Evolutionary conservation across 306 rosid genomes (phyloP), one percentile per base, ranked within the genome.

Genomic region (Adenanthera pavonina): DNA sequence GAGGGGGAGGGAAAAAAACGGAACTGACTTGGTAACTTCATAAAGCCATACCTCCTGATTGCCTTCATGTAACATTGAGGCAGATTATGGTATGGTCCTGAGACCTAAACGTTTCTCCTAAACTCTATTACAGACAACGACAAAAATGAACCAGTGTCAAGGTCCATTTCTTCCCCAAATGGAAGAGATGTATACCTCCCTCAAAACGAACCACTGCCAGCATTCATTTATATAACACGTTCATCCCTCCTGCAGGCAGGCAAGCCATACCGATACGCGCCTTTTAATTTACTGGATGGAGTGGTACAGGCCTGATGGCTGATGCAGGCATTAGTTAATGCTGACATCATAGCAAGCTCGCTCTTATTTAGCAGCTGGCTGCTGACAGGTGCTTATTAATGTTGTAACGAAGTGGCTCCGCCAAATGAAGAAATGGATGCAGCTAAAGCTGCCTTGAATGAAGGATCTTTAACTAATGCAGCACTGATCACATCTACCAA

Each of bases 401-500:
- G 59, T 69, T 80, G 13, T 8, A 8, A 40, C 33, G 62, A 67
- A 72, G 85, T 7, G 65, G 79, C 20, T 68, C 69, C 73, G 41
- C 57, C 74, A 60, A 85, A n/a, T 20, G 88, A 87, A 0, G 88
- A 87, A 74, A 85, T 51, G 30, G 88, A 86, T 16, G 68, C 69
- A 64, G n/a, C 46, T 36, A 64, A 35, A 52, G 88, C 78, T 20
- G 70, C 87, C 43, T 78, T 83, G 6, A 88, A 85, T 13, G 86
- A 69, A 62, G 83, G 84, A 33, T 85, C 84, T 72, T 78, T 82
- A 20, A 54, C 52, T 60, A 88, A 74, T 34, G 85, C 85, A 44
- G 87, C 87, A 77, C 78, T 74, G n/a, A 85, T 57, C 43, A 43
- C 74, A 77, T 88, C 85, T 47, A 83, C 89, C 70, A 83, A 53